Evolutionary conservation across 208 protist species (phyloP).

Genomic region (Angomonas deanei): DNA sequence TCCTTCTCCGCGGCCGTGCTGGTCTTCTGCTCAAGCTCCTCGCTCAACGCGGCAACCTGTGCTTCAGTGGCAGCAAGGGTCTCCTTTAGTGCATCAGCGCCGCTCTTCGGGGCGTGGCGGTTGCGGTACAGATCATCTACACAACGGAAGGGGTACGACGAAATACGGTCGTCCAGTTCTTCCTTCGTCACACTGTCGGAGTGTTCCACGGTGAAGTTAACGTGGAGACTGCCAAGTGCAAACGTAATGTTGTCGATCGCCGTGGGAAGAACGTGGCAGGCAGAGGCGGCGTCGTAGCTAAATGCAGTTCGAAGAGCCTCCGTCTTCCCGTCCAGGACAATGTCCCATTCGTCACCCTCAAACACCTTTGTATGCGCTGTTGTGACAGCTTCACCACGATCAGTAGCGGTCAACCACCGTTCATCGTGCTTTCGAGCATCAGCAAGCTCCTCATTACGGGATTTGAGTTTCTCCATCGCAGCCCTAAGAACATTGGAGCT

Average conservation of each 20-base stretch:
- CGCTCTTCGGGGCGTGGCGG: constrained; percentile 12
- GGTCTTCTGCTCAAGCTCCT: too few species aligned
- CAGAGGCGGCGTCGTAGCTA: constrained; percentile 9
- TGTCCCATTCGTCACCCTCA: constrained; percentile 17
- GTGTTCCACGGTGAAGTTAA: constrained; percentile 19
- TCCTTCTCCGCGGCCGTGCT: too few species aligned
- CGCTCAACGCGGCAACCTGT: too few species aligned
- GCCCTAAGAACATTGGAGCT: too few species aligned
- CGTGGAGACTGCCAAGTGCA: constrained; percentile 11
- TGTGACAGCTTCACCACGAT: not conserved
- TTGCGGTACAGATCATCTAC: constrained; percentile 13
- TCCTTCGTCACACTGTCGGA: constrained; percentile 4
- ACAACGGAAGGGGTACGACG: constrained; percentile 20
- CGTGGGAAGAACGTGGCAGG: constrained; percentile 16
- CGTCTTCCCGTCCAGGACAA: constrained; percentile 11
- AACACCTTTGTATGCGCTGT: constrained; percentile 21
- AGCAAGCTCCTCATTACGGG: too few species aligned
- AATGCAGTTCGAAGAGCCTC: constrained; percentile 23
- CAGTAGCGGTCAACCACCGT: constrained; percentile 3
- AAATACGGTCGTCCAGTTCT: constrained; percentile 15
- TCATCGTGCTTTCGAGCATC: constrained; percentile 15
- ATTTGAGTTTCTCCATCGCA: too few species aligned
- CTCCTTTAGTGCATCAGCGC: constrained; percentile 14
- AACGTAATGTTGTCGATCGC: constrained; percentile 12
- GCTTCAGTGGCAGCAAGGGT: too few species aligned